A percentile compares a stretch with the other conserved stretches of the same genome.
phyloP scores from a whole-genome alignment of 441 rosid genomes.

The Eutrema salsugineum region DNA sequence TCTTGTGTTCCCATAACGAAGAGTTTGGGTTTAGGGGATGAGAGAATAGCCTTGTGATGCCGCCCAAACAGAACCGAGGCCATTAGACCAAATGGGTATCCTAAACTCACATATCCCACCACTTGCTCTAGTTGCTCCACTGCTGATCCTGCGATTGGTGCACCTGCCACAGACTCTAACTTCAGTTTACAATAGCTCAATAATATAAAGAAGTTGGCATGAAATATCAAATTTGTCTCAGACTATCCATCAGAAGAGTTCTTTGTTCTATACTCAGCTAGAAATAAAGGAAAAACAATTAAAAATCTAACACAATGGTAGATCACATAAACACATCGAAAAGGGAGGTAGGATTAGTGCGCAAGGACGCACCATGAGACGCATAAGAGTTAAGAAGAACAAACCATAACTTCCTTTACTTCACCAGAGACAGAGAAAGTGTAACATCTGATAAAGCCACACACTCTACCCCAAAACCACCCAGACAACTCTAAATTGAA shows the following conservation, averaged over 20 bases:
- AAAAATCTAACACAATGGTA: background rate
- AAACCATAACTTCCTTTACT: background rate
- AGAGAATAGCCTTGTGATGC: constrained; percentile 74
- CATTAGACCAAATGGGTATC: constrained; percentile 79
- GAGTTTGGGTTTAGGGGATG: constrained; percentile 77
- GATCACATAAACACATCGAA: background rate
- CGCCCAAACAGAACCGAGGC: constrained; percentile 86
- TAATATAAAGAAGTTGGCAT: constrained; percentile 1
- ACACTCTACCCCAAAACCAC: background rate
- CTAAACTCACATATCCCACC: constrained; percentile 85
- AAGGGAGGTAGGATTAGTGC: background rate
- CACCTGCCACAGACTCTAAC: constrained; percentile 46
- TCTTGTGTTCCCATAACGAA: constrained; percentile 91
- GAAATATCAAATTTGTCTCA: background rate
- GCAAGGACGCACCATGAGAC: background rate
- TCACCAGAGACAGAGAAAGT: background rate
- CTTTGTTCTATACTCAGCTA: background rate
- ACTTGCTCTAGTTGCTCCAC: constrained; percentile 72
- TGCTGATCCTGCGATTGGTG: constrained; percentile 92
- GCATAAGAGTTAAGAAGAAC: background rate
- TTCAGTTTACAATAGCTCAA: background rate
- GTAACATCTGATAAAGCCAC: background rate
- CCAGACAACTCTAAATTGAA: background rate
- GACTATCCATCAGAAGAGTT: background rate
- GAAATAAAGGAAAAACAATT: background rate